Conservation (phyloP, 2,329 filamentous ascomycete species). For the Tolypocladium amazonense region DNA sequence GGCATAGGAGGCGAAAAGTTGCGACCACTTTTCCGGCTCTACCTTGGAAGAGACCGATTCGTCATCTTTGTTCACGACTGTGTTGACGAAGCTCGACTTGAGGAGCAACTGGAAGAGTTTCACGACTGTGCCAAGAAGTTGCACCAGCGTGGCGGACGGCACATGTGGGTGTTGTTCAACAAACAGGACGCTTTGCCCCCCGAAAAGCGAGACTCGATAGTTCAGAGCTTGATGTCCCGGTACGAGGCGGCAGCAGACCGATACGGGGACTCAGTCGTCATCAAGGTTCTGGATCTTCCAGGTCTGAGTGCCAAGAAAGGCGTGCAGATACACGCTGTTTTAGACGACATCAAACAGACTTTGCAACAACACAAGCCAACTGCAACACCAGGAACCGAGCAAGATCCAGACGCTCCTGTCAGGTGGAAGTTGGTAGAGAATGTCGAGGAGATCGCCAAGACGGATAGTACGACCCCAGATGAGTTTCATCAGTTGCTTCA, state of each 20-base stretch:
- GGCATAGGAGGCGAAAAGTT: constrained; percentile 16
- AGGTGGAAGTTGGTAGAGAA: neutral
- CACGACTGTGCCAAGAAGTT: constrained; percentile 10
- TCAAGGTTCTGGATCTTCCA: constrained; percentile 12
- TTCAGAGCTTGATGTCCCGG: constrained; percentile 2
- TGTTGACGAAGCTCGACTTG: constrained; percentile 10
- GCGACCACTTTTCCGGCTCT: constrained; percentile 14
- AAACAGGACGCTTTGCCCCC: constrained; percentile 17
- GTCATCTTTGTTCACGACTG: constrained; percentile 19
- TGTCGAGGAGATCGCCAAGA: constrained; percentile 3
- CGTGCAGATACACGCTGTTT: constrained; percentile 7
- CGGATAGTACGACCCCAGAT: constrained; percentile 1
- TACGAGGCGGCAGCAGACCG: constrained; percentile 8
- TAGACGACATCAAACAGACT: neutral
- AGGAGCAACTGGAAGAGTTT: constrained; percentile 16
- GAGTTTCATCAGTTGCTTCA: constrained; percentile 18
- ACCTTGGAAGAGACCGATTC: constrained; percentile 13
- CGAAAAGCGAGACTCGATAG: constrained; percentile 6
- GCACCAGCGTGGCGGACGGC: constrained; percentile 6
- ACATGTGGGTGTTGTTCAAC: constrained; percentile 20
- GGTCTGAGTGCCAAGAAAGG: constrained; percentile 13
- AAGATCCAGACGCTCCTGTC: too few relatives aligned
- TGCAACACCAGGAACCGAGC: neutral
- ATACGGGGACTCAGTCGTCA: constrained; percentile 2
- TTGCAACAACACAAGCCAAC: neutral